These are phyloP conservation scores for Solanum pinnatisectum DNA, from an alignment of 257 asterid species.

Conservation along the genomic window DNA sequence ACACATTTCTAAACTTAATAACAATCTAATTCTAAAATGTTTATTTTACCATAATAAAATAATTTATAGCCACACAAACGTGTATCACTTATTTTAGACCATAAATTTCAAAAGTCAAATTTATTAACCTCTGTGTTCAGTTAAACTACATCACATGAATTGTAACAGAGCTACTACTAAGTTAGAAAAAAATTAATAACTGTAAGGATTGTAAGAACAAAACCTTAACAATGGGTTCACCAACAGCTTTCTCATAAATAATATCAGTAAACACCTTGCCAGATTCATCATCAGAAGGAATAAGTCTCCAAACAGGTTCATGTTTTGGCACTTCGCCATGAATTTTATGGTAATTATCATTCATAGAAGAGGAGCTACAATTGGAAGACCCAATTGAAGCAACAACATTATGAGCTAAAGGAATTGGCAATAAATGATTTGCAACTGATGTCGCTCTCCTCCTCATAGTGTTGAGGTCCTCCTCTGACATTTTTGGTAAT, in stretches of 20 bases:
- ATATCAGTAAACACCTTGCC: conserved; percentile 67
- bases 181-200: not conserved
- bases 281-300: conserved; percentile 51
- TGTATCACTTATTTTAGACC: not conserved
- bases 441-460: conserved; percentile 55
- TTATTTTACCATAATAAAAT: no score
- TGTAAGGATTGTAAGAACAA: not conserved
- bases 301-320: conserved; percentile 55
- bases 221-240: conserved; percentile 94
- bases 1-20: no score
- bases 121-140: not conserved
- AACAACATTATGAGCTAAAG: not conserved
- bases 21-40: no score
- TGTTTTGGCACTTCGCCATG: conserved; percentile 73
- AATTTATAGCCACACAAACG: not conserved
- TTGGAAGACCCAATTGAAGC: conserved; percentile 14
- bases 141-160: not conserved
- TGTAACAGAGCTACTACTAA: not conserved
- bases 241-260: conserved; percentile 75
- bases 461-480: conserved; percentile 25
- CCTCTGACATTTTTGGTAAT: conserved; percentile 15
- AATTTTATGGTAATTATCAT: conserved; percentile 59
- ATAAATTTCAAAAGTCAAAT: no score
- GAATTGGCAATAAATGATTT: conserved; percentile 51
- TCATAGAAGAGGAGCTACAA: conserved; percentile 48